Evolutionary conservation across 2,329 filamentous ascomycete species (phyloP).

Genomic region (Xylariales sp.): DNA sequence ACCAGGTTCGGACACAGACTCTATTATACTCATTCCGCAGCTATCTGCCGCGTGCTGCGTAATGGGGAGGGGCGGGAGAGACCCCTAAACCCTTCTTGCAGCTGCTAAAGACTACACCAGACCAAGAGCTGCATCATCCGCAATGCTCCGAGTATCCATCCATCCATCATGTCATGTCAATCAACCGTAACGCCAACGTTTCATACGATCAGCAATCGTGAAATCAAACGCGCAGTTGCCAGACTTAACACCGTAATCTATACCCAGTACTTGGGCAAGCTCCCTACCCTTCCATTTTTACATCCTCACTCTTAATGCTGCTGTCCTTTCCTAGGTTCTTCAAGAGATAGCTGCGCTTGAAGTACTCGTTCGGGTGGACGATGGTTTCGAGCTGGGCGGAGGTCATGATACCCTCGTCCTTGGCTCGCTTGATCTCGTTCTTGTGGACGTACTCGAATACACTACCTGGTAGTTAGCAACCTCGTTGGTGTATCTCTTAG

Average conservation of each 20-base stretch:
- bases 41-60: too few species aligned
- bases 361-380: slow-evolving; percentile 96
- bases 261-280: too few species aligned
- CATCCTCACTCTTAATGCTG: slow-evolving; percentile 40
- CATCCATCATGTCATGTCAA: too few species aligned
- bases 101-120: too few species aligned
- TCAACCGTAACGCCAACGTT: slow-evolving; percentile 7
- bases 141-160: too few species aligned
- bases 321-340: slow-evolving; percentile 63
- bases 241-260: not conserved
- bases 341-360: slow-evolving; percentile 86
- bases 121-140: too few species aligned
- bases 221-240: not conserved
- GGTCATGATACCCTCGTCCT: slow-evolving; percentile 68
- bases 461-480: too few species aligned
- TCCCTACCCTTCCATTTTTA: slow-evolving; percentile 51
- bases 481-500: too few species aligned
- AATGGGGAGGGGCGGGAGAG: too few species aligned
- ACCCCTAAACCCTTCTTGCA: too few species aligned
- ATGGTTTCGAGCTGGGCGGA: slow-evolving; percentile 85
- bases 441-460: slow-evolving; percentile 90
- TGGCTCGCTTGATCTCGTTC: slow-evolving; percentile 68
- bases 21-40: too few species aligned
- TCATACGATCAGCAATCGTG: not conserved
- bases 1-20: too few species aligned